These are phyloP conservation scores for Mucuna pruriens DNA, from an alignment of 306 rosid species.

Conservation along the genomic window DNA sequence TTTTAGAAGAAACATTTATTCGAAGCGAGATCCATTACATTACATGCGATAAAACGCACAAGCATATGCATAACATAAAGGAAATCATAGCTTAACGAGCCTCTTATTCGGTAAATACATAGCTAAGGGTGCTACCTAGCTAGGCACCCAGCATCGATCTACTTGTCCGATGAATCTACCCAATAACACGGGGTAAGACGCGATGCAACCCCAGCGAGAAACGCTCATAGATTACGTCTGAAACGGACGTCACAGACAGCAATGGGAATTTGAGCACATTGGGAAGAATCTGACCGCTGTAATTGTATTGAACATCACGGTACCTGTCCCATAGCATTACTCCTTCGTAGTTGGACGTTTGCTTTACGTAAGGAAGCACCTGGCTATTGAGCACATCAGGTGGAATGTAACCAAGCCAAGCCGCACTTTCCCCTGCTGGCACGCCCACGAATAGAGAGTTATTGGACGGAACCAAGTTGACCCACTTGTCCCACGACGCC, in stretches of 20 bases:
- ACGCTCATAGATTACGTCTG: background rate
- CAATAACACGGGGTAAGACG: background rate
- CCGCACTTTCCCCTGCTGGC: background rate
- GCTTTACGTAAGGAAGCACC: slow-evolving; percentile 12
- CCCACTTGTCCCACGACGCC: background rate
- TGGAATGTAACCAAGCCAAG: background rate
- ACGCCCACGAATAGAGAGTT: background rate
- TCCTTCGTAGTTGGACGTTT: slow-evolving; percentile 56
- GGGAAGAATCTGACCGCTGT: background rate
- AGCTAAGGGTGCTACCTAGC: no score
- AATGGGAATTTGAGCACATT: background rate
- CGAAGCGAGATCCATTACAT: no score
- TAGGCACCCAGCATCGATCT: no score
- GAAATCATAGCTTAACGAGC: no score
- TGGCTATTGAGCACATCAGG: background rate
- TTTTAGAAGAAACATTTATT: no score
- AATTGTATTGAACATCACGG: background rate
- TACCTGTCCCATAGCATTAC: slow-evolving; percentile 63
- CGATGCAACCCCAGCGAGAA: background rate
- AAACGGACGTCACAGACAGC: background rate
- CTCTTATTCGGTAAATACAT: no score
- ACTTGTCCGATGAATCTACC: no score
- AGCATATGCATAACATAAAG: no score
- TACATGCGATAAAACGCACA: no score
- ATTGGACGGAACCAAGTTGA: background rate